Conservation (phyloP, 1,284 basidiomycete genomes). For the Rhodotorula sp. region DNA sequence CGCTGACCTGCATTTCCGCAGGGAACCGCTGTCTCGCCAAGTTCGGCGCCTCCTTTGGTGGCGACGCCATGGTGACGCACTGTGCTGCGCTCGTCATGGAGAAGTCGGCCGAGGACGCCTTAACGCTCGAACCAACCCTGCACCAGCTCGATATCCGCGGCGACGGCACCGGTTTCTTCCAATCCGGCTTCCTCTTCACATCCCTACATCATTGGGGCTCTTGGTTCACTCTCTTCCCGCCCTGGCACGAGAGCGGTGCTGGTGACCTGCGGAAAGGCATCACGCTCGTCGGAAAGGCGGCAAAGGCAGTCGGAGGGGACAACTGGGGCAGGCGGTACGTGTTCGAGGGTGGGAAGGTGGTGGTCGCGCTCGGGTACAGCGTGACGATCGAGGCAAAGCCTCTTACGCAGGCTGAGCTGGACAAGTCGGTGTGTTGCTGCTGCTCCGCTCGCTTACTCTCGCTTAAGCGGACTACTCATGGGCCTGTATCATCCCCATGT, state of each 20-base stretch:
- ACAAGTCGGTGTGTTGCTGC: slow-evolving; percentile 24
- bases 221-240: slow-evolving; percentile 40
- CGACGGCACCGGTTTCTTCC: slow-evolving; percentile 44
- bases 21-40: slow-evolving; percentile 25
- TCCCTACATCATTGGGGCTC: slow-evolving; percentile 43
- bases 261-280: slow-evolving; percentile 37
- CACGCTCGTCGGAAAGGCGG: slow-evolving; percentile 39
- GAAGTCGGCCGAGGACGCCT: slow-evolving; percentile 26
- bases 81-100: slow-evolving; percentile 40
- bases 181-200: slow-evolving; percentile 42
- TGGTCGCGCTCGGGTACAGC: slow-evolving; percentile 33
- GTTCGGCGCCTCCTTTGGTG: slow-evolving; percentile 32
- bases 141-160: slow-evolving; percentile 44
- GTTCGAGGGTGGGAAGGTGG: slow-evolving; percentile 39
- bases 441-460: background rate
- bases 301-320: slow-evolving; percentile 38
- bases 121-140: slow-evolving; percentile 38
- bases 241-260: slow-evolving; percentile 34
- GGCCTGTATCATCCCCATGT: background rate
- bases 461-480: background rate
- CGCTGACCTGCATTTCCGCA: background rate
- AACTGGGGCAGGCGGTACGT: slow-evolving; percentile 42
- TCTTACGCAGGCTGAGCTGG: slow-evolving; percentile 23
- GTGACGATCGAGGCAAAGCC: slow-evolving; percentile 24
- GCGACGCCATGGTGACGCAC: slow-evolving; percentile 40